Conservation (phyloP, 2,329 filamentous ascomycete genomes). For the Trichoderma guizhouense region DNA sequence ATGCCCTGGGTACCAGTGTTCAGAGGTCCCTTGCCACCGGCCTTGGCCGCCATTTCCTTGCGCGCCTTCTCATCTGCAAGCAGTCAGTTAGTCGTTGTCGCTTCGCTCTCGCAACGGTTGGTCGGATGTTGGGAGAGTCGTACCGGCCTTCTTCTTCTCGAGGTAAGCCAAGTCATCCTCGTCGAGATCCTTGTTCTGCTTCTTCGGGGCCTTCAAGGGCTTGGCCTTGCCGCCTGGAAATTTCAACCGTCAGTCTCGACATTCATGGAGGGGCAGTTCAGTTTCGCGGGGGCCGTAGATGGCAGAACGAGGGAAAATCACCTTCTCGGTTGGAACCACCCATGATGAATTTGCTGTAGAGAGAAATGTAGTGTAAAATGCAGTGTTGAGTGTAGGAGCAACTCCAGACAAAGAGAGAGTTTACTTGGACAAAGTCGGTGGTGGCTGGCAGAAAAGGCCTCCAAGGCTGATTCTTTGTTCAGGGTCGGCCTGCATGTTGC, state of each 20-base stretch:
- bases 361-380: background rate
- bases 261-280: slow-evolving; percentile 17
- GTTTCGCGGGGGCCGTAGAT: slow-evolving; percentile 26
- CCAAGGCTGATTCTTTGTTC: background rate
- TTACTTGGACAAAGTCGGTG: background rate
- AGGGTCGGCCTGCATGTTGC: background rate
- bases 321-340: slow-evolving; percentile 40
- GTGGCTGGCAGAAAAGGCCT: slow-evolving; percentile 10
- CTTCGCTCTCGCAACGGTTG: background rate
- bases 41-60: slow-evolving; percentile 79
- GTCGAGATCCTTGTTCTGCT: slow-evolving; percentile 75
- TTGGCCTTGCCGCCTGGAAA: slow-evolving; percentile 72
- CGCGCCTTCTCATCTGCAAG: slow-evolving; percentile 72
- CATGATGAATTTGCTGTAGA: slow-evolving; percentile 27
- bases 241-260: background rate
- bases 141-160: slow-evolving; percentile 82
- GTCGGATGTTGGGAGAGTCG: slow-evolving; percentile 31
- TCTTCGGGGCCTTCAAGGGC: slow-evolving; percentile 87
- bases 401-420: background rate
- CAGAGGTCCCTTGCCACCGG: slow-evolving; percentile 82
- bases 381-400: background rate
- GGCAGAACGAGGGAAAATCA: slow-evolving; percentile 21
- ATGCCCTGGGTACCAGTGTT: slow-evolving; percentile 84
- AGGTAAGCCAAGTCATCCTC: slow-evolving; percentile 82
- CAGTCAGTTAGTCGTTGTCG: slow-evolving; percentile 22